Percentiles rank a stretch among this genome's conserved stretches.
Conservation (phyloP, 1,139 yeast genomes). For the Kodamaea derodonti region DNA sequence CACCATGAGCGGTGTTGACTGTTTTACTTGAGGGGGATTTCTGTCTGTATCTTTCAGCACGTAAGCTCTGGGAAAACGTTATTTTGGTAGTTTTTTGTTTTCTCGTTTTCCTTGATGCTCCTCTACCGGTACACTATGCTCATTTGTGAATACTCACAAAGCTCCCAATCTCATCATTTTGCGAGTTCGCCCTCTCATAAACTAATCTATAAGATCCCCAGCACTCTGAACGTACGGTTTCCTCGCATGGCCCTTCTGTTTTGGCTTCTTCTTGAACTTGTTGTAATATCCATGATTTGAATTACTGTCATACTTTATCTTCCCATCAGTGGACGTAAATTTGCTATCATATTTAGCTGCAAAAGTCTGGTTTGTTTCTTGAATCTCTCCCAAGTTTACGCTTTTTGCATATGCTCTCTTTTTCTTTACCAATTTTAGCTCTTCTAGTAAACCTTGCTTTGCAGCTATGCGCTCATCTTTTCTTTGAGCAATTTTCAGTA, state of each 20-base stretch:
- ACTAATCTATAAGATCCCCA: slow-evolving; percentile 17
- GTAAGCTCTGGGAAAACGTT: too few species aligned
- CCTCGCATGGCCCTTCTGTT: not conserved
- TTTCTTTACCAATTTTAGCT: slow-evolving; percentile 5
- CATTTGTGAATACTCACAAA: too few species aligned
- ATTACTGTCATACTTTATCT: slow-evolving; percentile 12
- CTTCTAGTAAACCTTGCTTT: slow-evolving; percentile 4
- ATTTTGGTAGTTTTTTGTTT: too few species aligned
- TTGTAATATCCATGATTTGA: slow-evolving; percentile 11
- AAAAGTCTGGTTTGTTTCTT: not conserved
- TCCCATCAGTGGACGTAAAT: slow-evolving; percentile 10
- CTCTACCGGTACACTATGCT: too few species aligned
- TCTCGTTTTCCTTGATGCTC: too few species aligned
- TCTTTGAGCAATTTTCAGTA: slow-evolving; percentile 44
- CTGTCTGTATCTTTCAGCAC: too few species aligned
- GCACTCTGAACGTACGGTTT: slow-evolving; percentile 13
- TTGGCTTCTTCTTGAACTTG: slow-evolving; percentile 4
- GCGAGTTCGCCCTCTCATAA: too few species aligned
- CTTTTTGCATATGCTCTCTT: slow-evolving; percentile 8
- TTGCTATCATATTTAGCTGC: slow-evolving; percentile 8
- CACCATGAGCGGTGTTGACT: too few species aligned
- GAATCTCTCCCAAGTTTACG: slow-evolving; percentile 4
- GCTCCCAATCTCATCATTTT: too few species aligned
- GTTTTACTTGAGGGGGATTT: too few species aligned
- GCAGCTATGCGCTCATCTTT: slow-evolving; percentile 13